A percentile compares a stretch with the other conserved stretches of the same genome.
Conservation (phyloP, 1,284 basidiomycete genomes). For the Microbotryomycetes sp. region DNA sequence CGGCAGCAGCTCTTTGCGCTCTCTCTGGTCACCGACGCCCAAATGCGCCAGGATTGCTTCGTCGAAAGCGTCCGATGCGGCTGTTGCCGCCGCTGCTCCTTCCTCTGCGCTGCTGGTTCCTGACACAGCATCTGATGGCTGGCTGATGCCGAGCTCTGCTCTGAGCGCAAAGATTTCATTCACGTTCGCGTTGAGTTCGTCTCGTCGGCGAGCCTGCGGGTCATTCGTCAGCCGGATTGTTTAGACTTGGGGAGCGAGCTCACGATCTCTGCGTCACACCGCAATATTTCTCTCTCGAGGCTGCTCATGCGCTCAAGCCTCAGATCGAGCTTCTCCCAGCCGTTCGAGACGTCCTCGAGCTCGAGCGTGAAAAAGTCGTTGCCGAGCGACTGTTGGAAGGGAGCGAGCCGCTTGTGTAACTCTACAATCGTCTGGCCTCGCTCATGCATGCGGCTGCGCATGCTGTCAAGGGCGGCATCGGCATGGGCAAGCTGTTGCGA, state of each 20-base stretch:
- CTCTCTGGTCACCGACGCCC: slow-evolving; percentile 44
- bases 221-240: background rate
- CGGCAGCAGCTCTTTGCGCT: slow-evolving; percentile 44
- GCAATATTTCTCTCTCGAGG: slow-evolving; percentile 68
- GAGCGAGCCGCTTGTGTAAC: slow-evolving; percentile 9
- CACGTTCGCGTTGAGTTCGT: slow-evolving; percentile 56
- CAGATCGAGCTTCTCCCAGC: slow-evolving; percentile 48
- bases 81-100: background rate
- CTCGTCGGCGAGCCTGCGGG: slow-evolving; percentile 56
- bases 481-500: slow-evolving; percentile 5
- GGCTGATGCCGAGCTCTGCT: slow-evolving; percentile 61
- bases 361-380: slow-evolving; percentile 49
- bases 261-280: slow-evolving; percentile 70
- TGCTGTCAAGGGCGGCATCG: slow-evolving; percentile 8
- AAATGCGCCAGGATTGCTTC: slow-evolving; percentile 24
- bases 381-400: slow-evolving; percentile 48
- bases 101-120: slow-evolving; percentile 33
- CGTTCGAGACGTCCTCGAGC: slow-evolving; percentile 38
- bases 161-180: slow-evolving; percentile 71
- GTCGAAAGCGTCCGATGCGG: slow-evolving; percentile 9
- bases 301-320: slow-evolving; percentile 65
- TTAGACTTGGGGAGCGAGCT: slow-evolving; percentile 36
- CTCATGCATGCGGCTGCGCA: slow-evolving; percentile 24
- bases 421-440: slow-evolving; percentile 13
- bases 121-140: slow-evolving; percentile 42